Evolutionary conservation across 2,329 filamentous ascomycete genomes (phyloP).

Genomic region (Aspergillus vadensis): DNA sequence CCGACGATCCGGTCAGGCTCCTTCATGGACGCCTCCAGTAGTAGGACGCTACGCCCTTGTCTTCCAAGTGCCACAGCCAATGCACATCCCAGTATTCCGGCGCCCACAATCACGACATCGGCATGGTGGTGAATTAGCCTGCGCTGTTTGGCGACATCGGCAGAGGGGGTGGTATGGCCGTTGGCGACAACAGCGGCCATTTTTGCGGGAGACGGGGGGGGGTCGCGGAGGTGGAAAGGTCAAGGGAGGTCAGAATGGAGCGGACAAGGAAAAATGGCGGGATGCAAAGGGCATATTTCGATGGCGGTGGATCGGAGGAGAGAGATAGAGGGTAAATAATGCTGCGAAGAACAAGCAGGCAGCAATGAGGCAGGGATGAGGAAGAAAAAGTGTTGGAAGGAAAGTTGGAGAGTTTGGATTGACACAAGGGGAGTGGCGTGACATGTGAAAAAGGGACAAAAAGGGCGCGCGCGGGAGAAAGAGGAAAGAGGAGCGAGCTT

Average conservation of each 20-base stretch:
- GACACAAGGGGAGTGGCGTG: conserved; percentile 27
- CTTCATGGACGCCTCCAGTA: conserved; percentile 85
- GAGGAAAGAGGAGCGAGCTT: too few species aligned
- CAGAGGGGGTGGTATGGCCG: conserved; percentile 26
- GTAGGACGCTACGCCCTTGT: conserved; percentile 85
- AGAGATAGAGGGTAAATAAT: neutral
- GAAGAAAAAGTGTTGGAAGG: conserved; percentile 1
- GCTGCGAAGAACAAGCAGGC: neutral
- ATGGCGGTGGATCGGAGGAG: neutral
- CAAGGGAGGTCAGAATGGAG: conserved; percentile 16
- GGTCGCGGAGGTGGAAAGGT: neutral
- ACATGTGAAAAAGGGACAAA: conserved; percentile 32
- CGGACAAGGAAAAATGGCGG: conserved; percentile 14
- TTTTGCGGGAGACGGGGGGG: conserved; percentile 14
- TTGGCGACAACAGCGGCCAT: conserved; percentile 30
- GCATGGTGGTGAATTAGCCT: conserved; percentile 61
- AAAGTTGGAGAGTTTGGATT: conserved; percentile 15
- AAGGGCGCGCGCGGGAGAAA: too few species aligned
- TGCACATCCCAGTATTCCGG: conserved; percentile 85
- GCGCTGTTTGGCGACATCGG: conserved; percentile 45
- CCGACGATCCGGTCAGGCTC: conserved; percentile 96
- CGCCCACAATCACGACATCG: conserved; percentile 90
- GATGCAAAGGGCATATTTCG: conserved; percentile 27
- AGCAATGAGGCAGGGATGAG: conserved; percentile 4
- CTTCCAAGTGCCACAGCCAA: conserved; percentile 80